Evolutionary conservation across 495 filamentous ascomycete species (phyloP), one percentile per base, ranked within the genome.

Genomic region (Talaromyces proteolyticus): DNA sequence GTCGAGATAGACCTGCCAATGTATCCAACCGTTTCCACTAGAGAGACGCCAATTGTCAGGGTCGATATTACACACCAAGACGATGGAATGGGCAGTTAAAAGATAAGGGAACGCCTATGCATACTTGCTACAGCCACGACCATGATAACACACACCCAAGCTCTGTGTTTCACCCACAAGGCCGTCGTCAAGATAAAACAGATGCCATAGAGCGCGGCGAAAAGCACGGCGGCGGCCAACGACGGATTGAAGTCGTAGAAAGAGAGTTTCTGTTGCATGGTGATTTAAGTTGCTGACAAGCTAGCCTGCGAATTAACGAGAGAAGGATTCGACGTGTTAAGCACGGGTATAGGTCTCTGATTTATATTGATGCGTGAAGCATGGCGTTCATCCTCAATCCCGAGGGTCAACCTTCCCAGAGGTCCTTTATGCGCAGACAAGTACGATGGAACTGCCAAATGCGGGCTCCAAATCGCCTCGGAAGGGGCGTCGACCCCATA

Each of bases 161-260:
- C 53, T 49, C 61, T 64, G 49, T 67, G 68, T 23, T 65, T 55
- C 42, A 77, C 49, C 45, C 63, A 74, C 56, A 72, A 68, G 7
- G 69, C 51, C 1, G 62, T 37, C 0, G 72, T 70, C 36, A 61
- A 58, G 7, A 70, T 4, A 24, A 72, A 66, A 0, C 62, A 49
- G 24, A 68, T 37, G 16, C 55, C 43, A 55, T 81, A 85, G 21
- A 84, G 61, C 17, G 70, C 60, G 41, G 57, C 57, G 48, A 80
- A 77, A 23, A 80, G 63, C 6, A 66, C 58, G 6, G 78, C 74
- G 2, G 72, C 74, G 6, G 64, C 56, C 4, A 76, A 24, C 0
- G 71, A 78, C 5, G 78, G 77, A 8, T 74, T 18, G 53, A 81
- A 82, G 16, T 69, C 54, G 63, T 78, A 81, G 42, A 19, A 44